Evolutionary conservation across 2,329 filamentous ascomycete genomes (phyloP), one percentile per base, ranked within the genome.

Genomic region (Aspergillus piperis): DNA sequence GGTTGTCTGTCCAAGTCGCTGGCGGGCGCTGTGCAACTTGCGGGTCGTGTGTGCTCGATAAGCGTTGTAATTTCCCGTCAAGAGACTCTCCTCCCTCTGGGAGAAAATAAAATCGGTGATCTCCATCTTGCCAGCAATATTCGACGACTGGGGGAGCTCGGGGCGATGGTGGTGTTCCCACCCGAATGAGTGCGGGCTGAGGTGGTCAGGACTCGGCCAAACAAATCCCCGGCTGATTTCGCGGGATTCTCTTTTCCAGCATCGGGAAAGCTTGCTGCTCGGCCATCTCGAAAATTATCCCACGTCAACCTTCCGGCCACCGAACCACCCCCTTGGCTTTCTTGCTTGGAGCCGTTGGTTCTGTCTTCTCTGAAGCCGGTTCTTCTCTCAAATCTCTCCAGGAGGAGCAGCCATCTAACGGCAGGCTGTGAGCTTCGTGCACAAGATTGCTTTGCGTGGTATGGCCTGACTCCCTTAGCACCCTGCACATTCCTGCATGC

Each of bases 11-110:
- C 90, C 90, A 58, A 98, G 85, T 80, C 91, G 94, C 82, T 90
- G 94, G 73, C 92, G 89, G 68, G 90, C 84, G 72, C 89, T 92
- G 74, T 91, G 89, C 61, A 99, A 83, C 72, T 91, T 89, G 73
- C 91, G 90, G 65, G 89, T 87, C 54, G 96, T 84, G 74, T 92
- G 90, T 52, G 83, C 82, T 71, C 92, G 89, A 77, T 98, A 98
- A 59, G 89, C 89, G 72, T 86, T 87, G 80, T 96, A 93, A 79
- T 97, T 92, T 68, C 92, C 93, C 66, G 95, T 88, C 30, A 96
- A 85, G 54, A 97, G 88, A 39, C 91, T 91, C 71, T 90, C 86
- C 75, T 96, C 90, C 64, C 95, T 85, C 66, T 90, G 88, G 56
- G 88, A 86, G 71, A 92, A 85, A 68, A 98, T 82, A 66, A 91